Conservation (phyloP, 2,329 filamentous ascomycete genomes). For the Aspergillus pseudotamarii region DNA sequence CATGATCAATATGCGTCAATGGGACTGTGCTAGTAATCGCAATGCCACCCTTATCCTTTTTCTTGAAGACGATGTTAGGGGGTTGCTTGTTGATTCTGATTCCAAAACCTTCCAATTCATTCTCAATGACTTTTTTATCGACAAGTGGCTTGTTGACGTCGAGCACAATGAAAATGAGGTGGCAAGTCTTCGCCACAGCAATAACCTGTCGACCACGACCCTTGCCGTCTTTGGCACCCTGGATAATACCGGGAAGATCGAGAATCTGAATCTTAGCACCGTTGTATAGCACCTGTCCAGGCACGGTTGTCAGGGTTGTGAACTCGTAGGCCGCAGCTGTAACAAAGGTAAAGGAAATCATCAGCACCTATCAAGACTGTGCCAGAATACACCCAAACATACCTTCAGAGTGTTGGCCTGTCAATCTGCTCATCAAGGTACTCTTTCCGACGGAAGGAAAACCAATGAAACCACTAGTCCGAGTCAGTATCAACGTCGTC, state of each 20-base stretch:
- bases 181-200: conserved; percentile 96
- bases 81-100: conserved; percentile 97
- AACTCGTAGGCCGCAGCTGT: conserved; percentile 93
- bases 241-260: conserved; percentile 97
- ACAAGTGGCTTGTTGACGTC: conserved; percentile 98
- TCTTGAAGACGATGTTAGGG: conserved; percentile 98
- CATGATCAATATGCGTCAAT: conserved; percentile 86
- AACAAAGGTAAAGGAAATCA: conserved; percentile 8
- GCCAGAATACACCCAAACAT: neutral
- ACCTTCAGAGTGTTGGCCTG: conserved; percentile 91
- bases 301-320: conserved; percentile 95
- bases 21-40: conserved; percentile 95
- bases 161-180: conserved; percentile 97
- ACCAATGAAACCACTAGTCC: conserved; percentile 77
- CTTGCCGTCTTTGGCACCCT: conserved; percentile 97
- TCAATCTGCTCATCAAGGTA: conserved; percentile 92
- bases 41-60: conserved; percentile 98
- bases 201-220: conserved; percentile 98
- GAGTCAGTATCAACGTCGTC: conserved; percentile 18
- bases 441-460: conserved; percentile 98
- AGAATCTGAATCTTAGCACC: conserved; percentile 98
- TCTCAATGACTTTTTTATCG: conserved; percentile 94
- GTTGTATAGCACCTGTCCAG: conserved; percentile 94
- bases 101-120: conserved; percentile 93
- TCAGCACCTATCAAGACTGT: conserved; percentile 16